These are phyloP conservation scores for Botrytis squamosa DNA, from an alignment of 2,329 filamentous ascomycete species.

Conservation along the genomic window DNA sequence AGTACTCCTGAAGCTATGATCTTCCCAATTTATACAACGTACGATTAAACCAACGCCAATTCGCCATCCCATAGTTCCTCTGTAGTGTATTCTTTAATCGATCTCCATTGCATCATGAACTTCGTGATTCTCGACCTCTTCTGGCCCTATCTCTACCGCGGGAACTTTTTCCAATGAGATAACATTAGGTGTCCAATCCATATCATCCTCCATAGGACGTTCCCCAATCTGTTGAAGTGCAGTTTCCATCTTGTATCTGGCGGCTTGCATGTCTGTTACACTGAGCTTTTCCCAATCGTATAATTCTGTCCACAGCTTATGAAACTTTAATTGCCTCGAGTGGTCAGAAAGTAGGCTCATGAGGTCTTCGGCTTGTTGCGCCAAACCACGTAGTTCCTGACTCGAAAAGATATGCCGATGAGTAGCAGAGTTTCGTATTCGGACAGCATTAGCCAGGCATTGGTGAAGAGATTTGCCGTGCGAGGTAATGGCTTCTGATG, in stretches of 20 bases:
- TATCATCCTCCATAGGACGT: constrained; percentile 36
- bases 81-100: constrained; percentile 22
- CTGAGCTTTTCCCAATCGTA: constrained; percentile 32
- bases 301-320: constrained; percentile 30
- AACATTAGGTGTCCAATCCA: constrained; percentile 39
- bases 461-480: constrained; percentile 28
- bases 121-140: constrained; percentile 20
- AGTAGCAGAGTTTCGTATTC: constrained; percentile 35
- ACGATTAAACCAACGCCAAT: constrained; percentile 2
- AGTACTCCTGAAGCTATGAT: constrained; percentile 2
- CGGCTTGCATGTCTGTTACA: constrained; percentile 24
- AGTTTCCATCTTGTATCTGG: constrained; percentile 30
- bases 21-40: not conserved
- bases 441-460: constrained; percentile 34
- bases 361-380: constrained; percentile 33
- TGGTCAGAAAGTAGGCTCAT: constrained; percentile 37
- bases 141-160: not conserved
- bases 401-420: constrained; percentile 38
- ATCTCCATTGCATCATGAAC: constrained; percentile 35
- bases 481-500: constrained; percentile 28
- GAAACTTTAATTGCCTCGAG: constrained; percentile 34
- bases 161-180: constrained; percentile 35
- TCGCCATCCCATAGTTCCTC: not conserved
- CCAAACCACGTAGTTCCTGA: constrained; percentile 33
- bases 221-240: constrained; percentile 36